Conservation (phyloP, 257 asterid genomes). For the Solanum ahanhuiri region DNA sequence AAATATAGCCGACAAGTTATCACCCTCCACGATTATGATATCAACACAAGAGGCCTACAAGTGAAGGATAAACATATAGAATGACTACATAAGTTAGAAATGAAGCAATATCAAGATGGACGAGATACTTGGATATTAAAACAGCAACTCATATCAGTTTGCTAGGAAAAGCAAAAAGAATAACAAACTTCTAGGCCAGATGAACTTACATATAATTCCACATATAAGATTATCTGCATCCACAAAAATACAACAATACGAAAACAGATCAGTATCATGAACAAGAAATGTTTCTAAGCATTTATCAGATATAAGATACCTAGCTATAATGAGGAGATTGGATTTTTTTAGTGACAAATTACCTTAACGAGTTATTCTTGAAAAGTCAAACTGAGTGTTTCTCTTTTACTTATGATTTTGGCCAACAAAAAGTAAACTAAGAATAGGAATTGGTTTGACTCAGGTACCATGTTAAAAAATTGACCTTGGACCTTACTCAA, state of each 20-base stretch:
- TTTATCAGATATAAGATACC: background rate
- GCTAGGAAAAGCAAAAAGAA: background rate
- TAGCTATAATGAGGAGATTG: background rate
- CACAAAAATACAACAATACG: constrained; percentile 10
- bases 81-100: background rate
- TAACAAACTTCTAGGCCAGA: background rate
- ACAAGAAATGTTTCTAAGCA: background rate
- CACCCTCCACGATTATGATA: constrained; percentile 81
- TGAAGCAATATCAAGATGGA: background rate
- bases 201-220: constrained; percentile 88
- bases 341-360: background rate
- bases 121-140: background rate
- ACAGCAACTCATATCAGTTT: background rate
- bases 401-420: background rate
- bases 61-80: background rate
- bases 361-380: background rate
- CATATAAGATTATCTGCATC: constrained; percentile 74
- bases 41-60: constrained; percentile 87
- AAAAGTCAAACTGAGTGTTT: background rate
- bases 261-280: constrained; percentile 6
- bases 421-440: background rate
- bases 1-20: constrained; percentile 73
- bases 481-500: background rate
- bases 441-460: background rate
- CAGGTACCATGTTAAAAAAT: background rate